phyloP scores from a whole-genome alignment of 1,284 basidiomycete species.

The Singerocomus rubriflavus region DNA sequence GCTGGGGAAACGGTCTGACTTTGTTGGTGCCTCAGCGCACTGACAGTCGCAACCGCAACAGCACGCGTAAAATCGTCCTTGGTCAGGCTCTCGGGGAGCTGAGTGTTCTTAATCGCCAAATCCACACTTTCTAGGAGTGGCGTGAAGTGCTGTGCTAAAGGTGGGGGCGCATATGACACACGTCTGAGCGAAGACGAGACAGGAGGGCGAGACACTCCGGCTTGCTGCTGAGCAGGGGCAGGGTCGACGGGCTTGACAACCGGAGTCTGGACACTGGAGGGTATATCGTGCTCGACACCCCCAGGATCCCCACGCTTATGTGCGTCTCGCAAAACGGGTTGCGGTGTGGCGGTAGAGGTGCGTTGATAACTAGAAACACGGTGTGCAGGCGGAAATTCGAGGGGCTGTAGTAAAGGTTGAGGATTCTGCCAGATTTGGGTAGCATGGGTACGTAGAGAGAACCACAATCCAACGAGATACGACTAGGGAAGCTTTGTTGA shows the following conservation, averaged over 20 bases:
- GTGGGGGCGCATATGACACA: conserved; percentile 55
- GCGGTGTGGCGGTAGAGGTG: conserved; percentile 25
- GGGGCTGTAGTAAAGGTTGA: conserved; percentile 72
- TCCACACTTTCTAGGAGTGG: conserved; percentile 80
- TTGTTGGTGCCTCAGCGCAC: conserved; percentile 76
- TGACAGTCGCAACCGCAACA: conserved; percentile 87
- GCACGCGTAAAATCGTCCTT: conserved; percentile 89
- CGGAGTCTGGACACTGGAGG: conserved; percentile 42
- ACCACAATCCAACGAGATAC: conserved; percentile 97
- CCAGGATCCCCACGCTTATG: conserved; percentile 46
- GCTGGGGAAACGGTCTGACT: conserved; percentile 48
- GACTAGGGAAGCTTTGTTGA: conserved; percentile 53
- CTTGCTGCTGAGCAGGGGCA: conserved; percentile 13
- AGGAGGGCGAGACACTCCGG: conserved; percentile 18
- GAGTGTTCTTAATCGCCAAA: conserved; percentile 64
- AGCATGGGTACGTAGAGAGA: conserved; percentile 97
- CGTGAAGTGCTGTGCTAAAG: conserved; percentile 45
- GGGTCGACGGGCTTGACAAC: conserved; percentile 25
- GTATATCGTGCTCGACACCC: conserved; percentile 30
- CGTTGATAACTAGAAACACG: conserved; percentile 70
- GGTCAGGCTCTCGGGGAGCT: conserved; percentile 64
- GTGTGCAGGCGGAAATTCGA: conserved; percentile 55
- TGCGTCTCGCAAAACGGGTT: conserved; percentile 26
- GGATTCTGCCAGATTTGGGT: conserved; percentile 99
- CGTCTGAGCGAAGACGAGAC: conserved; percentile 41